Evolutionary conservation across 2,329 filamentous ascomycete genomes (phyloP), one percentile per base, ranked within the genome.

Genomic region (Beauveria sp.): DNA sequence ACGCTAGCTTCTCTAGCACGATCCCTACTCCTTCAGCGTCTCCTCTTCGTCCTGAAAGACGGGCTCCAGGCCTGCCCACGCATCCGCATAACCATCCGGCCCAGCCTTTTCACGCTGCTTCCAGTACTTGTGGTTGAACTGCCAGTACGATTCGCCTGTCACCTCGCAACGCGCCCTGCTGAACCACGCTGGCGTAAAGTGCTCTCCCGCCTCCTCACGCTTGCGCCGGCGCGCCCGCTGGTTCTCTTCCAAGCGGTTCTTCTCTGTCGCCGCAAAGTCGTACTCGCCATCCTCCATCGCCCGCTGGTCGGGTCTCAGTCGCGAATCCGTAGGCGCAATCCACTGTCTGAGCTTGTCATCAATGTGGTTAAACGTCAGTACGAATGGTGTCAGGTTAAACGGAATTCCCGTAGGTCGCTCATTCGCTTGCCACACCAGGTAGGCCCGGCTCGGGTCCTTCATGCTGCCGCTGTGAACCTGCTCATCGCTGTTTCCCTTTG

Each of bases 241-340:
- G 65, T 87, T 92, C 77, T 97, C 90, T 74, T 99, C 94, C 0
- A 99, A 84, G 1, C 94, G 83, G 70, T 93, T 94, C 84, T 99
- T 99, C 79, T 99, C 94, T 5, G 84, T 84, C 0, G 93, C 94
- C 1, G 94, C 94, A 63, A 94, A 81, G 69, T 97, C 93, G 70
- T 99, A 99, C 74, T 92, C 85, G n/a, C 93, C 94, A 64, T 97
- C 92, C 73, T 99, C 94, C 94, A 99, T 99, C 2, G 94, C 94
- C 12, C 94, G 84, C 77, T 99, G 94, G 73, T 99, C 94, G 0
- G 94, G 93, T 34, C 94, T 83, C 37, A 96, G 79, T n/a, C 94
- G 83, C 1, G 93, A 96, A 73, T 99, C 94, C 0, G 94, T 99
- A 0, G 94, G 94, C 43, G 94, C 90, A 18, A 99, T 77, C 76